These are phyloP conservation scores for Entamoeba invadens DNA, from an alignment of 208 protist genomes.

Conservation along the genomic window DNA sequence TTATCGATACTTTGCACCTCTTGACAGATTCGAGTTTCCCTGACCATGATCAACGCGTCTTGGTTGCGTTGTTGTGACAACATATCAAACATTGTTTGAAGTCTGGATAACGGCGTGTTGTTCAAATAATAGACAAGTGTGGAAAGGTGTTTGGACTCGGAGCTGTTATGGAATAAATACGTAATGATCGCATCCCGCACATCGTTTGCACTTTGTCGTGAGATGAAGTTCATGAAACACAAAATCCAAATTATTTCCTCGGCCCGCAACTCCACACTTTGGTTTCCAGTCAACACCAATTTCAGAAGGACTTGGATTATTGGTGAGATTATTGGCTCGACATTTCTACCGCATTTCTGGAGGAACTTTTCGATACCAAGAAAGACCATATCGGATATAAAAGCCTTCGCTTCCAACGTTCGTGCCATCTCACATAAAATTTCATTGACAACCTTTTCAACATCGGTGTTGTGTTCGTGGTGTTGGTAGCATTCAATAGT, in stretches of 20 bases:
- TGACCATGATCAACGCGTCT: background rate
- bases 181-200: background rate
- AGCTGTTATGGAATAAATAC: background rate
- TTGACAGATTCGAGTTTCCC: background rate
- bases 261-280: background rate
- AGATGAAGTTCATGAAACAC: background rate
- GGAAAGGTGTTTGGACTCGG: background rate
- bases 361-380: background rate
- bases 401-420: background rate
- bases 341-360: background rate
- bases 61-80: background rate
- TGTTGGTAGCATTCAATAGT: background rate
- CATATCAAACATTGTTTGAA: background rate
- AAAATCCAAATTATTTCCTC: background rate
- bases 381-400: background rate
- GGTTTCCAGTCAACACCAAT: background rate
- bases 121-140: background rate
- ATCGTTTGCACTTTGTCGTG: background rate
- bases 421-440: background rate
- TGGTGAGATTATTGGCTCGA: background rate
- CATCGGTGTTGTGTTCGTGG: background rate
- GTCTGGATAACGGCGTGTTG: background rate
- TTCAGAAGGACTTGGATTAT: background rate
- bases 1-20: background rate
- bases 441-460: background rate